These are phyloP conservation scores for Plasmodium ovale DNA, from an alignment of 169 alveolate genomes.

Conservation along the genomic window DNA sequence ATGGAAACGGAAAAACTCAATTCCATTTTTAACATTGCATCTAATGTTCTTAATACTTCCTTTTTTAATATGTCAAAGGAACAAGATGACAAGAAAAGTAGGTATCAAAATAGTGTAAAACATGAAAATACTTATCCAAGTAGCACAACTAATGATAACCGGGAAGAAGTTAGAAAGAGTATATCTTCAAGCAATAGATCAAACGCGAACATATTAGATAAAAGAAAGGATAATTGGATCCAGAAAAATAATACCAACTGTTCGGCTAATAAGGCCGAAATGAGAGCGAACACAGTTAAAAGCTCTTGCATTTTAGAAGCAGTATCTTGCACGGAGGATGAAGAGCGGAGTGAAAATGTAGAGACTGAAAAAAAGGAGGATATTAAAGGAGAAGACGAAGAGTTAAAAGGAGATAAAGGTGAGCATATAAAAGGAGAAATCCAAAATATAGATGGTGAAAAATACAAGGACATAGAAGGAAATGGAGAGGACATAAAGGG, in stretches of 20 bases:
- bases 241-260: not conserved
- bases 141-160: not conserved
- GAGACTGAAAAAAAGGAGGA: not conserved
- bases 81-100: not conserved
- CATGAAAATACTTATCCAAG: not conserved
- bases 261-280: not conserved
- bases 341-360: not conserved
- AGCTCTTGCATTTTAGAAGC: not conserved
- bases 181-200: not conserved
- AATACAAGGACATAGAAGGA: not conserved
- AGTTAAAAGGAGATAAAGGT: not conserved
- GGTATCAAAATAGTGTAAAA: not conserved
- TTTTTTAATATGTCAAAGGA: conserved; percentile 55
- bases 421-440: too few relatives aligned
- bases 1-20: conserved; percentile 66
- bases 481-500: not conserved
- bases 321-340: not conserved
- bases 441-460: not conserved
- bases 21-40: conserved; percentile 51
- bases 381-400: not conserved
- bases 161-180: not conserved
- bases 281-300: not conserved
- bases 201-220: too few relatives aligned
- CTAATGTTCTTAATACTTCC: conserved; percentile 60
- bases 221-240: not conserved